Evolutionary conservation across 768 basidiomycete species (phyloP), one percentile per base, ranked within the genome.

Genomic region (Xerocomellus amylosporus): DNA sequence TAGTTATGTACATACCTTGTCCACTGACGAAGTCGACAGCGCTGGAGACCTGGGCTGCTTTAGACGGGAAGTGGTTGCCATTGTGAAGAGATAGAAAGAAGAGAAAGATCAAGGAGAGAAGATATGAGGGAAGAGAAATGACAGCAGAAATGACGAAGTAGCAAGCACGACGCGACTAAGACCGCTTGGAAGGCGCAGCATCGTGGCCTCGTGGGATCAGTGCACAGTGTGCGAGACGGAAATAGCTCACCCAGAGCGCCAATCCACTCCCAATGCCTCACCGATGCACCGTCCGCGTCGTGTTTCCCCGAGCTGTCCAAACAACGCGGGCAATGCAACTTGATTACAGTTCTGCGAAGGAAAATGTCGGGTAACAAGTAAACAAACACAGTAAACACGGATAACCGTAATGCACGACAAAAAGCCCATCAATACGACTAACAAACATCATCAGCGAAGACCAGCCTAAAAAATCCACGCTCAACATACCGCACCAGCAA

Each of bases 21-120:
- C 74, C 58, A 68, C 75, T n/a, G 77, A 70, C 34, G 71, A 65
- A 28, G 64, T 60, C 12, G 77, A 72, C 14, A 85, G 83, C 19
- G 79, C 79, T 58, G 87, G 86, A 4, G 87, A 85, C 73, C 82
- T 81, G 55, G 78, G 65, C 50, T 79, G 77, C 74, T 87, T 90
- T 60, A 79, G 68, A 71, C 88, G 78, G 64, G 82, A 73, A 64
- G 83, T 70, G 53, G 84, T 77, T 64, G 86, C 82, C 87, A 89
- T 89, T 58, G 62, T 51, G 54, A 59, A 60, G 58, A 62, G 40
- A 53, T 46, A 53, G 49, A 58, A 55, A 52, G 57, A 56, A 42
- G 51, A 56, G 61, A 62, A 56, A 64, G 70, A 65, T 63, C 62
- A 71, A 70, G 33, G 68, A 70, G 54, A 65, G 56, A 61, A 56